Base-by-base conservation (phyloP, 345 rosid genomes). In the Arabis alpina region DNA sequence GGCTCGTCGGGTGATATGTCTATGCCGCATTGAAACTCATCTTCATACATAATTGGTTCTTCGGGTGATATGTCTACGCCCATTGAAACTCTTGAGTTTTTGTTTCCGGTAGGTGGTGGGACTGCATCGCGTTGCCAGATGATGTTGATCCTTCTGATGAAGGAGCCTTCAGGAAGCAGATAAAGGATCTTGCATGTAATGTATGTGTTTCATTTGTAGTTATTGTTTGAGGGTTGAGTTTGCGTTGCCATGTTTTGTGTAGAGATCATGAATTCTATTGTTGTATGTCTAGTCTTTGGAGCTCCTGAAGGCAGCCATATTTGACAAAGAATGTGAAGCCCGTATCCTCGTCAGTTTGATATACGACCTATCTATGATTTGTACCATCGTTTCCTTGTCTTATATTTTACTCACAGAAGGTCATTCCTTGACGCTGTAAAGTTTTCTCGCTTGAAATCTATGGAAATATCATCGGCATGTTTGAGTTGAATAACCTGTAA, bases 401-500 rank as follows among this genome's bases (percentile, higher is more conserved):
- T 63, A 11, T 24, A 14, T 24, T 49, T 14, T 49, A 64, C 42
- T 28, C 52, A 1, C 15, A 47, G 5, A 55, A 14, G 19, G 44
- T 58, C 61, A 64, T 60, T 86, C 84, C 97, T 91, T 86, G 80
- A 87, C 92, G 24, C 56, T 15, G 14, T 14, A 49, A 70, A 93
- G 98, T 93, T 63, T 93, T 93, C 81, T 87, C 97, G 45, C 95
- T 86, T 15, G 98, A 93, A 52, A 85, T 93, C 68, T 91, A 87
- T 73, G 98, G 97, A 60, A 83, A 86, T 70, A 85, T 91, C 70
- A 86, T 93, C 51, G 96, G 96, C 85, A 93, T 93, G 95, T 91
- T 89, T 75, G 97, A 93, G 88, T 85, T 86, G 71, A 93, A 93
- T 82, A 93, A 93, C 82, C 85, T 93, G 96, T 93, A 85, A 87